Conservation (phyloP, 139 green algal species). For the Zygnema cylindricum region DNA sequence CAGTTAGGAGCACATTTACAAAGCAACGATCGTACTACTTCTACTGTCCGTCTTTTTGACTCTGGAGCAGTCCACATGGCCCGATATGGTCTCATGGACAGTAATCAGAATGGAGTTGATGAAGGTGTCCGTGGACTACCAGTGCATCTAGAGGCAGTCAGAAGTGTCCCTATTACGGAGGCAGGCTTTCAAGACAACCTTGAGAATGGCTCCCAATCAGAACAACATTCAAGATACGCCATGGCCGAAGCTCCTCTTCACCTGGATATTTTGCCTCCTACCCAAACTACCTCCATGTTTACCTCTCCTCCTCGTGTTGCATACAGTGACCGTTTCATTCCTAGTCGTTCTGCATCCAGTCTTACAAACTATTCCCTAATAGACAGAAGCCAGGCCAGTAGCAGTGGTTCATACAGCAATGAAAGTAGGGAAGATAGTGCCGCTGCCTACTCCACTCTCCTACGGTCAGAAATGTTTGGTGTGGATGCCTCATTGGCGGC, state of each 20-base stretch:
- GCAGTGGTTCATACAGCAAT: constrained; percentile 6
- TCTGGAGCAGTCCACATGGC: neutral
- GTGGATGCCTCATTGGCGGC: constrained; percentile 28
- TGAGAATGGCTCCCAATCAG: neutral
- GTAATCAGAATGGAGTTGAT: neutral
- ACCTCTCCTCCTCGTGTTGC: neutral
- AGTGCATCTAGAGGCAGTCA: neutral
- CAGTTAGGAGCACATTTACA: neutral
- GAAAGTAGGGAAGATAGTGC: constrained; percentile 68
- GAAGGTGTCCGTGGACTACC: neutral
- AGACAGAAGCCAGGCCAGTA: neutral
- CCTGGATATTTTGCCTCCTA: neutral
- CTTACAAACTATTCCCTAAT: constrained; percentile 42
- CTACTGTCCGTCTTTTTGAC: neutral
- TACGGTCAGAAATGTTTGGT: constrained; percentile 72
- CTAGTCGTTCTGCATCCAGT: constrained; percentile 47
- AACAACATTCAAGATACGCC: neutral
- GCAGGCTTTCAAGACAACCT: neutral
- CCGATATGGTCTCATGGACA: neutral
- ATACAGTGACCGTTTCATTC: constrained; percentile 63
- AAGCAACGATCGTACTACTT: neutral
- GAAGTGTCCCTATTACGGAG: neutral
- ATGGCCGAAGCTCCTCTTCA: neutral
- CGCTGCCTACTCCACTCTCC: constrained; percentile 80
- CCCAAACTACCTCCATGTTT: constrained; percentile 6